phyloP scores from a whole-genome alignment of 2,329 filamentous ascomycete species.

The Claviceps africana region DNA sequence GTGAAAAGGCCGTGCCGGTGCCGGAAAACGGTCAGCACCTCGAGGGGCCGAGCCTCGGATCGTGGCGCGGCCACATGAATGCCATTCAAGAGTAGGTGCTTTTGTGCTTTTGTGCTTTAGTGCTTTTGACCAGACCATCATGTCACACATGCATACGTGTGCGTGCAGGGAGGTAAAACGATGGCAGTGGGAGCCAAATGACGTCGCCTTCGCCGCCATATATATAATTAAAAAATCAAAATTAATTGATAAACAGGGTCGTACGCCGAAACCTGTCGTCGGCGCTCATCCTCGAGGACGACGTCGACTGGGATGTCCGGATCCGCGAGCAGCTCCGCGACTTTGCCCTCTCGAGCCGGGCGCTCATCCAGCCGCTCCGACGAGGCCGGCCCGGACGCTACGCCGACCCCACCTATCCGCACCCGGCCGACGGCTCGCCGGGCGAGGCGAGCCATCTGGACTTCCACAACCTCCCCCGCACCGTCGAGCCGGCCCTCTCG shows the following conservation, averaged over 20 bases:
- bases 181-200: too few relatives aligned
- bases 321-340: slow-evolving; percentile 32
- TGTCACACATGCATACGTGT: too few relatives aligned
- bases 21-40: slow-evolving; percentile 18
- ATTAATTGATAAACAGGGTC: slow-evolving; percentile 21
- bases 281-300: slow-evolving; percentile 41
- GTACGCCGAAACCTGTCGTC: slow-evolving; percentile 30
- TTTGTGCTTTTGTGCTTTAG: too few relatives aligned
- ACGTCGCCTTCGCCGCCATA: too few relatives aligned
- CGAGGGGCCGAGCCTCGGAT: slow-evolving; percentile 15
- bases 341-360: slow-evolving; percentile 23
- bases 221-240: too few relatives aligned
- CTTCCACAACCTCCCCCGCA: slow-evolving; percentile 11
- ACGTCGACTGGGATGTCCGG: slow-evolving; percentile 42
- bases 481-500: slow-evolving; percentile 14
- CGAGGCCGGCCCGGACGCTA: slow-evolving; percentile 6
- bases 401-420: slow-evolving; percentile 14
- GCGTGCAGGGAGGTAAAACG: too few relatives aligned
- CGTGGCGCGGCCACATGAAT: slow-evolving; percentile 28
- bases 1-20: slow-evolving; percentile 23
- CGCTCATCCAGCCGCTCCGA: slow-evolving; percentile 19
- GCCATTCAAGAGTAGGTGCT: slow-evolving; percentile 17
- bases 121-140: too few relatives aligned
- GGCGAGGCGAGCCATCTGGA: slow-evolving; percentile 7
- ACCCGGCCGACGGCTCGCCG: neutral